Evolutionary conservation across 176 grass and related monocot genomes (phyloP).

Genomic region (Olyra latifolia): DNA sequence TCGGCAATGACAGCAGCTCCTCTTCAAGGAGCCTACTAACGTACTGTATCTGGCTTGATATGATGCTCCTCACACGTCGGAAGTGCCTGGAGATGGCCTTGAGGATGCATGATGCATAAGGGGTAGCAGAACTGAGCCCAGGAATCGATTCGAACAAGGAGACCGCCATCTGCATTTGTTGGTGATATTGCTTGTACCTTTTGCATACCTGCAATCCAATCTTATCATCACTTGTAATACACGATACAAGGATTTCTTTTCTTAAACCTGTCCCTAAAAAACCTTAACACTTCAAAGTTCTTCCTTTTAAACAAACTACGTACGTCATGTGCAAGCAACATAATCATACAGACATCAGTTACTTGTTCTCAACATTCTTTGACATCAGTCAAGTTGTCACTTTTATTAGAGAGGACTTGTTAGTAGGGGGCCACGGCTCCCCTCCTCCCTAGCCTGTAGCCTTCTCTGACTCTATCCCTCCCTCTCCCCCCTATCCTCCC

Average conservation of each 20-base stretch:
- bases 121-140: slow-evolving; percentile 48
- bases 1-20: slow-evolving; percentile 43
- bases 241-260: background rate
- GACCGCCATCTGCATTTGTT: slow-evolving; percentile 65
- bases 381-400: too few relatives aligned
- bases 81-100: slow-evolving; percentile 54
- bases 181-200: slow-evolving; percentile 57
- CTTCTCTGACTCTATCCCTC: too few relatives aligned
- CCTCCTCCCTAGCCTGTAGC: too few relatives aligned
- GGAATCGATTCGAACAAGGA: slow-evolving; percentile 56
- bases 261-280: background rate
- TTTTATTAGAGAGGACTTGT: too few relatives aligned
- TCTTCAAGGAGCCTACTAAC: slow-evolving; percentile 46
- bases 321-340: too few relatives aligned
- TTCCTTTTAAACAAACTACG: background rate
- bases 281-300: background rate
- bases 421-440: too few relatives aligned
- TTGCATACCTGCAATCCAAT: slow-evolving; percentile 32
- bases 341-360: too few relatives aligned
- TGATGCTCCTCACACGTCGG: slow-evolving; percentile 40
- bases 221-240: background rate
- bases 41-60: slow-evolving; percentile 43
- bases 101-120: slow-evolving; percentile 39
- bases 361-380: too few relatives aligned
- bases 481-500: too few relatives aligned